These are phyloP conservation scores for Hypoxylon sp. DNA, from an alignment of 2,329 filamentous ascomycete genomes.

Conservation along the genomic window DNA sequence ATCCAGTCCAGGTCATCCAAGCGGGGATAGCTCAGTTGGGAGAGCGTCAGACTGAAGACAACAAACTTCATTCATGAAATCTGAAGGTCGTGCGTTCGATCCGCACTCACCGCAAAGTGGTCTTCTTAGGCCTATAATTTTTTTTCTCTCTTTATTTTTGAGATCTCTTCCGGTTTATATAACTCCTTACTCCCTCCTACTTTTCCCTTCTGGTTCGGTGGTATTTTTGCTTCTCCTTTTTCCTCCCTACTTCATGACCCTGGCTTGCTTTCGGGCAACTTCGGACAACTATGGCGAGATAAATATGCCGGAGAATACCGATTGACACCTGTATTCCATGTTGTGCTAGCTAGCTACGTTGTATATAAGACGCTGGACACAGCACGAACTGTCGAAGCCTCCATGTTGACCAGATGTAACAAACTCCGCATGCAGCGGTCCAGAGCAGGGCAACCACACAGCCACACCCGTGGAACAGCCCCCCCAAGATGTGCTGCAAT, in stretches of 20 bases:
- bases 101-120: slow-evolving; percentile 33
- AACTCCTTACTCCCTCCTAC: background rate
- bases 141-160: background rate
- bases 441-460: background rate
- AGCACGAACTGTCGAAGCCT: background rate
- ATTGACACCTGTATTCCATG: background rate
- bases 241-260: background rate
- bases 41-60: slow-evolving; percentile 40
- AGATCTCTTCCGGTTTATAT: background rate
- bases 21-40: slow-evolving; percentile 38
- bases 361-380: background rate
- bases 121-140: background rate
- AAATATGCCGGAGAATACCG: background rate
- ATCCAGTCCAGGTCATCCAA: slow-evolving; percentile 1
- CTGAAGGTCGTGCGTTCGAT: slow-evolving; percentile 39
- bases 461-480: background rate
- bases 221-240: background rate
- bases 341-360: background rate
- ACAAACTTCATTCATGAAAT: slow-evolving; percentile 32
- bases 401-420: background rate
- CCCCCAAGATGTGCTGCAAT: background rate
- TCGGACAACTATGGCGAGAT: background rate
- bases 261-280: background rate
- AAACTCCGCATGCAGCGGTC: background rate
- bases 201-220: background rate